These are phyloP conservation scores for Ophiocordyceps robertsii DNA, from an alignment of 2,329 filamentous ascomycete species.

Conservation along the genomic window DNA sequence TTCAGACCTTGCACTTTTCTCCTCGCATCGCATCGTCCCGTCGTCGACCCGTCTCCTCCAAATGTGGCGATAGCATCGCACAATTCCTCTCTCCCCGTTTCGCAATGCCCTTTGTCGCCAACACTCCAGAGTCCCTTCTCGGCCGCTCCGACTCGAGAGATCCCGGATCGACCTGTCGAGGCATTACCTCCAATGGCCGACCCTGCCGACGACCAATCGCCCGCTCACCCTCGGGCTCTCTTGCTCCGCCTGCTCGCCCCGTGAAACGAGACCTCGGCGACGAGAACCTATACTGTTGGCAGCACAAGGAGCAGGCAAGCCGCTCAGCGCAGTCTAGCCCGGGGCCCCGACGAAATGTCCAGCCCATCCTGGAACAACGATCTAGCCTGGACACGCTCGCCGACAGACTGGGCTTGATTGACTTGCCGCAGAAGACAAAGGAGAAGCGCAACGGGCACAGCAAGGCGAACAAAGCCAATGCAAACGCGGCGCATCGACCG, in stretches of 20 bases:
- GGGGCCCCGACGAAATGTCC: conserved; percentile 22
- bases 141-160: conserved; percentile 75
- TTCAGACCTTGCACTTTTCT: background rate
- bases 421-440: conserved; percentile 29
- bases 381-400: conserved; percentile 81
- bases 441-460: conserved; percentile 9
- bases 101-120: conserved; percentile 27
- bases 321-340: conserved; percentile 31
- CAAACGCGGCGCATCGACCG: conserved; percentile 12
- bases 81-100: background rate
- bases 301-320: conserved; percentile 78
- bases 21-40: background rate
- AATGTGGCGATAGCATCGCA: background rate
- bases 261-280: conserved; percentile 33
- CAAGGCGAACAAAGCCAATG: conserved; percentile 2
- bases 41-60: background rate
- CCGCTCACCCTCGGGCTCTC: conserved; percentile 11
- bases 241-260: conserved; percentile 1
- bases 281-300: conserved; percentile 74
- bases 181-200: conserved; percentile 69
- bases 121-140: conserved; percentile 69
- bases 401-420: conserved; percentile 63
- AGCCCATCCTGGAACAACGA: conserved; percentile 47
- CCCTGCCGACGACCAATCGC: conserved; percentile 66
- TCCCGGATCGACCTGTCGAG: conserved; percentile 72